phyloP scores from a whole-genome alignment of 345 rosid species.

The Cochlearia excelsa region DNA sequence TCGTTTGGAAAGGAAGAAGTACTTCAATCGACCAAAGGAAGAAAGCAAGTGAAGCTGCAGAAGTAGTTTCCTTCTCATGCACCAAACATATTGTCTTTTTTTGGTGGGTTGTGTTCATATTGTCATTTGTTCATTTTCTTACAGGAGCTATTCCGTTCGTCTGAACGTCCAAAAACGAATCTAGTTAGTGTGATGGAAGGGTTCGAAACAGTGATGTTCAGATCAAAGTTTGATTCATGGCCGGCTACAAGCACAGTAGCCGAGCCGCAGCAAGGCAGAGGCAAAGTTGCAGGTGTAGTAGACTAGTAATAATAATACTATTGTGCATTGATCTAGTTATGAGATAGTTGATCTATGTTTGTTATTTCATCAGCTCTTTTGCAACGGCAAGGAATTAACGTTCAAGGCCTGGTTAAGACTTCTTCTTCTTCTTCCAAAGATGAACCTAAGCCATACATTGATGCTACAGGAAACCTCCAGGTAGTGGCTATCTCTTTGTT shows the following conservation, averaged over 20 bases:
- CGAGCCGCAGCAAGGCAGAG: conserved; percentile 92
- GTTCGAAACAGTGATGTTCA: conserved; percentile 87
- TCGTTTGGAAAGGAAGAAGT: conserved; percentile 91
- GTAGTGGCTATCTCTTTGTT: conserved; percentile 37
- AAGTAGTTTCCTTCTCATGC: conserved; percentile 45
- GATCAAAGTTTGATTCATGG: conserved; percentile 91
- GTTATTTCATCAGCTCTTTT: conserved; percentile 54
- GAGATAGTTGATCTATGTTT: conserved; percentile 19
- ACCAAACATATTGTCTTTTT: background rate
- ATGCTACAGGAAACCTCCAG: conserved; percentile 92
- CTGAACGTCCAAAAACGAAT: conserved; percentile 58
- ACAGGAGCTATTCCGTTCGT: conserved; percentile 62
- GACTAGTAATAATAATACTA: conserved; percentile 4
- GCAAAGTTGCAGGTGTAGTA: conserved; percentile 92
- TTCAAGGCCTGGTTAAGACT: conserved; percentile 78
- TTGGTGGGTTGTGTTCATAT: conserved; percentile 9
- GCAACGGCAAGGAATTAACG: conserved; percentile 89
- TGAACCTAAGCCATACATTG: conserved; percentile 83
- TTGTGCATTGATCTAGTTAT: conserved; percentile 5
- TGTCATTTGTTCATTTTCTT: conserved; percentile 11
- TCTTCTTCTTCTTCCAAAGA: conserved; percentile 61
- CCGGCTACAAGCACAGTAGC: conserved; percentile 57
- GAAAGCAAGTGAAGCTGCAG: conserved; percentile 77
- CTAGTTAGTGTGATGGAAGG: conserved; percentile 90
- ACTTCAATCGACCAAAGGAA: conserved; percentile 86